Base-by-base conservation (phyloP, 108 stramenopile species). In the Nannochloropsis salina region DNA sequence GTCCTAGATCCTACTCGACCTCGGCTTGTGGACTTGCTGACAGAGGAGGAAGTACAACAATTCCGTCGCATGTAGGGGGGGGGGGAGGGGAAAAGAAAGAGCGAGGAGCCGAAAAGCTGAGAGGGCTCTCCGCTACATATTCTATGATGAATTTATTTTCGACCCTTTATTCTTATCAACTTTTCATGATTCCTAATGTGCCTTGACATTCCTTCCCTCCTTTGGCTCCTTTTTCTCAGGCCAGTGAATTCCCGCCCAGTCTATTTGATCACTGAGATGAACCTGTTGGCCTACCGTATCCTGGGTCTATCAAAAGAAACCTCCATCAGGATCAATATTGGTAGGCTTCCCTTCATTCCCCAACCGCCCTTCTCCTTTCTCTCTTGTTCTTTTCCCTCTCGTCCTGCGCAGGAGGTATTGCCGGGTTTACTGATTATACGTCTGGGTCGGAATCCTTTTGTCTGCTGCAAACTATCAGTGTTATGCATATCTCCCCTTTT, bases 291-390 rank as follows among this genome's bases (percentile, higher is more conserved):
- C 12, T 51, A 51, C 15, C 47, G 47, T 12, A 51, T 51, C 47
- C 10, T 51, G 12, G 15, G 47, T 15, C 47, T 51, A 12, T 51
- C 47, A 10, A 51, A 51, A 51, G 47, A 51, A 51, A 51, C 47
- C 47, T 51, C 47, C 47, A 51, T 51, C 47, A 10, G 47, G 47
- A 51, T 51, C 47, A 51, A 51, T 51, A 51, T 51, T 51, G 47
- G 47, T 51, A 51, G 15, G 47, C 47, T 15, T 15, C 12, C 47
- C 15, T 51, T 10, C 47, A 10, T 15, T 51, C 47, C 47, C 47
- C 15, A 12, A 51, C 47, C 47, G 10, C 47, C 47, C 47, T 51
- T 15, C 15, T 15, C 15, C 47, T 51, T 51, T 51, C 47, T 51
- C 15, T 10, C 47, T 10, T 51, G 10, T 15, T 15, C 15, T 10